phyloP scores from a whole-genome alignment of 106 monocot species.

The Dendrobium huoshanense region DNA sequence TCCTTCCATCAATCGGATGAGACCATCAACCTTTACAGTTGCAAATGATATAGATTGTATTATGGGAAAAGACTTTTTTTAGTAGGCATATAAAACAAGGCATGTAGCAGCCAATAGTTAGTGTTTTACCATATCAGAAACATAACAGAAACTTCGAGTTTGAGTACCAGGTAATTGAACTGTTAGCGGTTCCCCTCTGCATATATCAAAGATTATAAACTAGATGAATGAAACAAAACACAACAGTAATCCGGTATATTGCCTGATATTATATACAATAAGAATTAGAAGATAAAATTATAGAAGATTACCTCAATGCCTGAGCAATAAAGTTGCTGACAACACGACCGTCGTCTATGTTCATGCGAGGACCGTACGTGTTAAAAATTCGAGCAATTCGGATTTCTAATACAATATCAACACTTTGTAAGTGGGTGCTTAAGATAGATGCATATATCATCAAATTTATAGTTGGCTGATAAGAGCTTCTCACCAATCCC shows the following conservation, averaged over 20 bases:
- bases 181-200: slow-evolving; percentile 81
- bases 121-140: slow-evolving; percentile 74
- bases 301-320: slow-evolving; percentile 58
- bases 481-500: slow-evolving; percentile 40
- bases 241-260: too few relatives aligned
- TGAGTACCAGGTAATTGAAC: slow-evolving; percentile 95
- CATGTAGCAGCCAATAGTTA: neutral
- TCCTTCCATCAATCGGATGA: slow-evolving; percentile 89
- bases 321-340: slow-evolving; percentile 99
- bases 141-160: slow-evolving; percentile 97
- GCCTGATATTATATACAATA: too few relatives aligned
- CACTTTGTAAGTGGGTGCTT: too few relatives aligned
- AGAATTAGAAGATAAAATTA: neutral
- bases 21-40: slow-evolving; percentile 48
- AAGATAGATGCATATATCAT: too few relatives aligned
- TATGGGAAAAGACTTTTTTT: too few relatives aligned
- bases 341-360: slow-evolving; percentile 97
- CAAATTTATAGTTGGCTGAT: neutral
- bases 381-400: slow-evolving; percentile 97
- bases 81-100: neutral
- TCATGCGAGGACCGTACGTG: slow-evolving; percentile 98
- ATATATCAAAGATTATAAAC: too few relatives aligned
- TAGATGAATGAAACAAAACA: neutral
- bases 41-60: neutral
- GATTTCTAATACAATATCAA: slow-evolving; percentile 47